phyloP scores from a whole-genome alignment of 306 rosid genomes.

The Ormosia emarginata region DNA sequence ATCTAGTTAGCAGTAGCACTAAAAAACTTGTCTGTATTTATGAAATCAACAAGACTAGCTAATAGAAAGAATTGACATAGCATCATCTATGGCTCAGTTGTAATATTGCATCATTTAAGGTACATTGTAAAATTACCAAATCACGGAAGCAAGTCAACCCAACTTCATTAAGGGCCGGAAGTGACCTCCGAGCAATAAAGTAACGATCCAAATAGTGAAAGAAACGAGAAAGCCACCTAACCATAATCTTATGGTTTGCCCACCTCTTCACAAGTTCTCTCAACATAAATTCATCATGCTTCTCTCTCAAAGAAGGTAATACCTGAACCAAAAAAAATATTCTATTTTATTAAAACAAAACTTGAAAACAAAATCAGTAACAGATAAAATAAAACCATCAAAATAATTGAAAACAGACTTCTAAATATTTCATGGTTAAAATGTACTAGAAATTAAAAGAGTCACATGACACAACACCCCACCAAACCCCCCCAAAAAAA shows the following conservation, averaged over 20 bases:
- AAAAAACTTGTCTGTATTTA: background rate
- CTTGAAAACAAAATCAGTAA: background rate
- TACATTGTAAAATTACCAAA: slow-evolving; percentile 39
- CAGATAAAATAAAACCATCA: background rate
- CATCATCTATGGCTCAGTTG: background rate
- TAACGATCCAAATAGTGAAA: slow-evolving; percentile 68
- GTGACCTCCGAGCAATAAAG: slow-evolving; percentile 69
- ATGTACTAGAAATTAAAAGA: background rate
- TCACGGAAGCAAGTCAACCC: slow-evolving; percentile 78
- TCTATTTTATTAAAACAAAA: background rate
- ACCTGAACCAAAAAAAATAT: slow-evolving; percentile 41
- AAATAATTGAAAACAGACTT: background rate
- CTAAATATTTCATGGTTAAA: background rate
- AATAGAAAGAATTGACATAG: background rate
- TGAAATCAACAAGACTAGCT: background rate
- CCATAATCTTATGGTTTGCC: slow-evolving; percentile 72
- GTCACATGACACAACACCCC: background rate
- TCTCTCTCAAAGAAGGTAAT: slow-evolving; percentile 73
- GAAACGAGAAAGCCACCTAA: slow-evolving; percentile 71
- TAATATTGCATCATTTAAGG: background rate
- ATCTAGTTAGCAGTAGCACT: slow-evolving; percentile 8
- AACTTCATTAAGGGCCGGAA: slow-evolving; percentile 68
- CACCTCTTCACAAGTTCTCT: slow-evolving; percentile 78
- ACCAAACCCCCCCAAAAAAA: background rate
- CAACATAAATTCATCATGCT: slow-evolving; percentile 77